phyloP scores from a whole-genome alignment of 2,329 filamentous ascomycete genomes.

The Fusarium sp. region DNA sequence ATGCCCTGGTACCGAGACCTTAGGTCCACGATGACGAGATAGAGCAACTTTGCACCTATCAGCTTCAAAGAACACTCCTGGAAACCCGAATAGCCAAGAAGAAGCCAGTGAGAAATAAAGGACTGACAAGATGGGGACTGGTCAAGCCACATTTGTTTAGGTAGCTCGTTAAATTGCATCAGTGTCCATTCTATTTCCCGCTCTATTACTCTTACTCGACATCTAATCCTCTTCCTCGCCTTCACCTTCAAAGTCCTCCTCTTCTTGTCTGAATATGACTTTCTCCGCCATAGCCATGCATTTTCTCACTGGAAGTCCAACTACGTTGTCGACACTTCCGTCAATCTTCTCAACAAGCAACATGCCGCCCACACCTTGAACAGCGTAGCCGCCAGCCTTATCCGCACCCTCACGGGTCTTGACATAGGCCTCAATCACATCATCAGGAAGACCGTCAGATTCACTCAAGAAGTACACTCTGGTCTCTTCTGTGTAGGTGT shows the following conservation, averaged over 20 bases:
- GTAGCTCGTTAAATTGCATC: neutral
- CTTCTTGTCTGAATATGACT: conserved; percentile 79
- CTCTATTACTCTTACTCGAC: neutral
- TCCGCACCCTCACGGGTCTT: conserved; percentile 90
- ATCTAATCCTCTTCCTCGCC: conserved; percentile 51
- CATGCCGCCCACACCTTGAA: conserved; percentile 88
- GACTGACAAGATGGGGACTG: neutral
- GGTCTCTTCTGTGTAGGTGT: conserved; percentile 88
- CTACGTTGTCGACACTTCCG: conserved; percentile 91
- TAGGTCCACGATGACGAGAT: neutral
- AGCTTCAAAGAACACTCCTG: neutral
- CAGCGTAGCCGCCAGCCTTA: conserved; percentile 95
- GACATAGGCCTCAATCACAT: conserved; percentile 82
- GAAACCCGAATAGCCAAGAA: neutral
- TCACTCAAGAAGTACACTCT: conserved; percentile 83
- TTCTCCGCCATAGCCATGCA: conserved; percentile 86
- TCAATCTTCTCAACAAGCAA: conserved; percentile 89
- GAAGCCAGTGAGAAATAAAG: neutral
- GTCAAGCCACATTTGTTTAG: neutral
- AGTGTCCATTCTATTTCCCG: neutral
- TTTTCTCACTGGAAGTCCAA: conserved; percentile 84
- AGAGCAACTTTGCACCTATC: neutral
- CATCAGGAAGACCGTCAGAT: conserved; percentile 70
- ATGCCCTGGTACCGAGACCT: neutral
- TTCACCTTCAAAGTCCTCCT: conserved; percentile 64